Percentiles rank a stretch among this genome's conserved stretches.
phyloP scores from a whole-genome alignment of 805 yeast genomes.

The Yarrowia sp. region DNA sequence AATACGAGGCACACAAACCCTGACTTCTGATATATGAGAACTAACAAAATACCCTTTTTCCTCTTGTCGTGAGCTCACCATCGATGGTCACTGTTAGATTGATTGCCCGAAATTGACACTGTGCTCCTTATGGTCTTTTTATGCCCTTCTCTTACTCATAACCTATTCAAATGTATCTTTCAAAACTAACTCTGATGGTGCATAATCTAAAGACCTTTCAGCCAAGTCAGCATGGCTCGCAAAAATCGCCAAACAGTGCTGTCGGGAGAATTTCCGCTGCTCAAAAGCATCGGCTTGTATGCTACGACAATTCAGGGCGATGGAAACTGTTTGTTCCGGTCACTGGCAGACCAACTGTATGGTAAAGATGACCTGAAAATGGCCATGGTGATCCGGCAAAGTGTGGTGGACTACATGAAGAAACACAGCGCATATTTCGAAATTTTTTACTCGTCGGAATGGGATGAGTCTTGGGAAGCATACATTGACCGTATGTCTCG shows the following conservation, averaged over 20 bases:
- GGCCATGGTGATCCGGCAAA: constrained; percentile 33
- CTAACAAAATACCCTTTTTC: no score
- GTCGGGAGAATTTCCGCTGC: constrained; percentile 39
- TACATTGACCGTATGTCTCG: constrained; percentile 39
- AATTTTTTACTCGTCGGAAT: constrained; percentile 36
- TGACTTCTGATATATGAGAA: no score
- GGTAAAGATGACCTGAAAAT: constrained; percentile 39
- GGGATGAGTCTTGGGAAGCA: constrained; percentile 38
- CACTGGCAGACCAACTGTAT: constrained; percentile 42
- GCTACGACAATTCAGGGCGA: constrained; percentile 42
- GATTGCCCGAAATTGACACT: no score
- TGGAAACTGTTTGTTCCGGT: constrained; percentile 45
- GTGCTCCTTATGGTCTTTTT: no score
- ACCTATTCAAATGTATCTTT: no score
- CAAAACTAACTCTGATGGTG: neutral
- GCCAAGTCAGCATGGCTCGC: neutral
- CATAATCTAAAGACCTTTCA: neutral
- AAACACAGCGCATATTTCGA: constrained; percentile 35
- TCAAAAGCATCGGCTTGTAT: constrained; percentile 38
- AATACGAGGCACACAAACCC: no score
- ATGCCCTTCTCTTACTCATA: no score
- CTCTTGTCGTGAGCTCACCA: no score
- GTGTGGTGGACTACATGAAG: constrained; percentile 38
- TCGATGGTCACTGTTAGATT: no score
- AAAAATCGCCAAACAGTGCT: constrained; percentile 21